phyloP scores from a whole-genome alignment of 805 yeast genomes.

The Pichia insulana region DNA sequence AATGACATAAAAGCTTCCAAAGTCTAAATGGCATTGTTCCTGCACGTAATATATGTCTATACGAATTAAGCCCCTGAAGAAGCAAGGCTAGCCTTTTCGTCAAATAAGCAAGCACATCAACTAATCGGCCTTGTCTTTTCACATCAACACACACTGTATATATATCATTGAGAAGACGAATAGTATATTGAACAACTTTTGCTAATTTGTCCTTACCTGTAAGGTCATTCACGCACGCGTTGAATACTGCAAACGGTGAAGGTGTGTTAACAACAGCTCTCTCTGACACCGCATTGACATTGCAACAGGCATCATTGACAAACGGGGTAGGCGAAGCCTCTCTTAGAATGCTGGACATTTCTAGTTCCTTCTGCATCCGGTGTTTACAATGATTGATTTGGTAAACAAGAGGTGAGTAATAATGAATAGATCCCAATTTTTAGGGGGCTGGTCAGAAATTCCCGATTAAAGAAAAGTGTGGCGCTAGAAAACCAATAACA shows the following conservation, averaged over 20 bases:
- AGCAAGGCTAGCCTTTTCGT: constrained; percentile 6
- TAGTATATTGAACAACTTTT: constrained; percentile 49
- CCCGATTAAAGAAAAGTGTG: too few relatives aligned
- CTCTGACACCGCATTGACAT: too few relatives aligned
- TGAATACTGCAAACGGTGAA: constrained; percentile 8
- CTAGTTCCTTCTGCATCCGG: too few relatives aligned
- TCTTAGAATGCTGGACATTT: too few relatives aligned
- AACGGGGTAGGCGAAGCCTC: too few relatives aligned
- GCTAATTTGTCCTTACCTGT: constrained; percentile 69
- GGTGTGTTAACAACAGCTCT: neutral
- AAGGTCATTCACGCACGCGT: constrained; percentile 34
- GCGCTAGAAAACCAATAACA: too few relatives aligned
- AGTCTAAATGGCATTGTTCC: constrained; percentile 62
- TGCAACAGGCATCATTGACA: too few relatives aligned
- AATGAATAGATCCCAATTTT: too few relatives aligned
- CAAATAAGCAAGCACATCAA: constrained; percentile 5
- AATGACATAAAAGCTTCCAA: constrained; percentile 28
- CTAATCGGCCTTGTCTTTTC: neutral
- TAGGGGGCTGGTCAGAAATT: too few relatives aligned
- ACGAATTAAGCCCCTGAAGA: constrained; percentile 38
- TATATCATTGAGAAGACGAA: constrained; percentile 38
- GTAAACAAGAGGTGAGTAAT: too few relatives aligned
- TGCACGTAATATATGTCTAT: constrained; percentile 61
- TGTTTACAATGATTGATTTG: too few relatives aligned
- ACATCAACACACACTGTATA: constrained; percentile 22